Evolutionary conservation across 1,284 basidiomycete genomes (phyloP).

Genomic region (Cryptococcus hybrid): DNA sequence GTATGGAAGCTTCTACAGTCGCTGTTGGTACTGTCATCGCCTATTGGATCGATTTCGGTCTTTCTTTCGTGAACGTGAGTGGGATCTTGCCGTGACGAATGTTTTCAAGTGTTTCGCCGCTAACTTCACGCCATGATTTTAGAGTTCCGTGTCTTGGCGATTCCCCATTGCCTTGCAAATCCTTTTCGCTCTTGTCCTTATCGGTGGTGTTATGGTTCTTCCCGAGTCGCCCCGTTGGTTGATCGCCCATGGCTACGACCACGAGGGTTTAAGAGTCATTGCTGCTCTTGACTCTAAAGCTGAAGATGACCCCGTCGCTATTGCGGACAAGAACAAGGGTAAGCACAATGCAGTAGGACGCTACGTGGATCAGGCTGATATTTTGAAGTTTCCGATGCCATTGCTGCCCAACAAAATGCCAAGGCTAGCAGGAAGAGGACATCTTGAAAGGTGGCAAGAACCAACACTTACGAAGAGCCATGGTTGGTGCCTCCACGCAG

Average conservation of each 20-base stretch:
- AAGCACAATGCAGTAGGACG: conserved; percentile 6
- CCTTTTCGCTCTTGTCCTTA: conserved; percentile 54
- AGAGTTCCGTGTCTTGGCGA: conserved; percentile 47
- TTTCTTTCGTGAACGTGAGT: conserved; percentile 50
- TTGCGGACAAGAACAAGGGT: conserved; percentile 43
- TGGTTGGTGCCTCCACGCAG: conserved; percentile 54
- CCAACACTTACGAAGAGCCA: conserved; percentile 52
- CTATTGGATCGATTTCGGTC: conserved; percentile 56
- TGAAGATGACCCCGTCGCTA: conserved; percentile 37
- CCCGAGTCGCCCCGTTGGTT: conserved; percentile 58
- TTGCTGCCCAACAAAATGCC: conserved; percentile 36
- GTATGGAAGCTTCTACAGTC: conserved; percentile 59
- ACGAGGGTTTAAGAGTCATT: conserved; percentile 47
- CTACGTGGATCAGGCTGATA: not conserved
- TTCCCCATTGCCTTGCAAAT: conserved; percentile 56
- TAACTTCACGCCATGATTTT: conserved; percentile 6
- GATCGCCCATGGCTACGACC: conserved; percentile 47
- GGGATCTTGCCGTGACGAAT: not conserved
- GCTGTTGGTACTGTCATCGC: conserved; percentile 55
- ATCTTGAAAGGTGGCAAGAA: conserved; percentile 53
- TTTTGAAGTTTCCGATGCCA: conserved; percentile 40
- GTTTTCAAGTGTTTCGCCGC: conserved; percentile 28
- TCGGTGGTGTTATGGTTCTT: conserved; percentile 51
- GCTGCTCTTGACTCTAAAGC: conserved; percentile 46
- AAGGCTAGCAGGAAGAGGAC: conserved; percentile 36